A percentile compares a stretch with the other conserved stretches of the same genome.
Conservation (phyloP, 495 filamentous ascomycete species). For the Penicillium desertorum region DNA sequence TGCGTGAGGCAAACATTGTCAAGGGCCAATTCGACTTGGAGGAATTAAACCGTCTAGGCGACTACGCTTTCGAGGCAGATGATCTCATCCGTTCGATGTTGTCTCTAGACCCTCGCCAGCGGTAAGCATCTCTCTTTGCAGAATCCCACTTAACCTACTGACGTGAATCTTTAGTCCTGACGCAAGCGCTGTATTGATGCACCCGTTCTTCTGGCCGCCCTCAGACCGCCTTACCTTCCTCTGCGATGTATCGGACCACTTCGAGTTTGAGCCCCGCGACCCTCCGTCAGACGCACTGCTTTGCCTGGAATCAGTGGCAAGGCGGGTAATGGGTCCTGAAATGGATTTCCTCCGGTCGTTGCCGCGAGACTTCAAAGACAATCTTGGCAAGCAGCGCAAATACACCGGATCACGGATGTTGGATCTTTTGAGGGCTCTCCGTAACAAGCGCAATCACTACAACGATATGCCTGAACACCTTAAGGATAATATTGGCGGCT, state of each 20-base stretch:
- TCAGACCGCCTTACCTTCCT: conserved; percentile 88
- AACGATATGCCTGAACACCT: conserved; percentile 82
- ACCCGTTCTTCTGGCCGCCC: conserved; percentile 93
- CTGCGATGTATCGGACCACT: conserved; percentile 90
- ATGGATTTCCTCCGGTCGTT: conserved; percentile 76
- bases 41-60: conserved; percentile 67
- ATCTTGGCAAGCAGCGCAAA: conserved; percentile 89
- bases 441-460: conserved; percentile 97
- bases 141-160: not conserved
- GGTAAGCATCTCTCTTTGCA: conserved; percentile 36
- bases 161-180: conserved; percentile 51
- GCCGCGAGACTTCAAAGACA: conserved; percentile 78
- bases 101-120: conserved; percentile 62
- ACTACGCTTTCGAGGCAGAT: conserved; percentile 81
- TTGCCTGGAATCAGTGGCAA: conserved; percentile 58
- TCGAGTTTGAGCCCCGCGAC: conserved; percentile 85
- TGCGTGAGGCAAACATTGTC: conserved; percentile 95
- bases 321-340: conserved; percentile 53
- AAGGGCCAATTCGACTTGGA: conserved; percentile 76
- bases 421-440: conserved; percentile 81
- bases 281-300: conserved; percentile 67
- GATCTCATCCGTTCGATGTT: conserved; percentile 87
- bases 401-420: conserved; percentile 81
- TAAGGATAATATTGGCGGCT: conserved; percentile 71
- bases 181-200: conserved; percentile 73